Evolutionary conservation across 1,284 basidiomycete genomes (phyloP).

Genomic region (Salmacisia buchloeana): DNA sequence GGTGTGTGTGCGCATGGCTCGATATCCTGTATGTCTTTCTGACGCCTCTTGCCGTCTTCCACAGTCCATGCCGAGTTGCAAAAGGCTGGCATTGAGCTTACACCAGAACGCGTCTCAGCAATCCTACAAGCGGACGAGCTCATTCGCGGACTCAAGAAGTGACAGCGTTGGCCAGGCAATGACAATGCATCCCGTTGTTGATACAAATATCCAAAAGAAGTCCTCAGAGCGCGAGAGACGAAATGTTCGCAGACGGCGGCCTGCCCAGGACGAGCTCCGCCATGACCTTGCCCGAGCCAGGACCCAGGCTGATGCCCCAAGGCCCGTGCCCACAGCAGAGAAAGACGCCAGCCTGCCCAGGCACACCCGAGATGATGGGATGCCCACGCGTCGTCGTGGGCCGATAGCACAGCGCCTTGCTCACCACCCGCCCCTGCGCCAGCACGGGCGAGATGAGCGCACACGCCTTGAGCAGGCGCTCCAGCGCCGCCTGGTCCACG

Average conservation of each 20-base stretch:
- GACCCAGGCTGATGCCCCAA: slow-evolving; percentile 54
- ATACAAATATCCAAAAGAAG: neutral
- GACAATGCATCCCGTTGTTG: neutral
- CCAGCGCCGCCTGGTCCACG: slow-evolving; percentile 17
- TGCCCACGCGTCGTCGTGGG: slow-evolving; percentile 32
- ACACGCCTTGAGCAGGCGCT: slow-evolving; percentile 51
- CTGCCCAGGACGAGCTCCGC: slow-evolving; percentile 57
- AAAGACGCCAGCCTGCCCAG: neutral
- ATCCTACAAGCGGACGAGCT: neutral
- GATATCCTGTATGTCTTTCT: neutral
- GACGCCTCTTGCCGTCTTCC: neutral
- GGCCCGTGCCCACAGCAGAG: slow-evolving; percentile 50
- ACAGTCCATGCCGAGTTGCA: neutral
- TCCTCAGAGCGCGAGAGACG: neutral
- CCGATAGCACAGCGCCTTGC: slow-evolving; percentile 54
- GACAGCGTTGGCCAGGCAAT: no score
- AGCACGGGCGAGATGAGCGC: slow-evolving; percentile 54
- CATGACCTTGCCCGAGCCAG: slow-evolving; percentile 57
- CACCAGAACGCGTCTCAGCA: neutral
- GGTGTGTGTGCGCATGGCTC: neutral
- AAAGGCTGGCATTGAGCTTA: slow-evolving; percentile 5
- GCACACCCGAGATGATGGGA: neutral
- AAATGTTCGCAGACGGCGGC: slow-evolving; percentile 55
- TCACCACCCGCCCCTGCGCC: slow-evolving; percentile 54
- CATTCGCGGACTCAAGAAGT: neutral